phyloP scores from a whole-genome alignment of 257 asterid genomes.

The Striga asiatica region DNA sequence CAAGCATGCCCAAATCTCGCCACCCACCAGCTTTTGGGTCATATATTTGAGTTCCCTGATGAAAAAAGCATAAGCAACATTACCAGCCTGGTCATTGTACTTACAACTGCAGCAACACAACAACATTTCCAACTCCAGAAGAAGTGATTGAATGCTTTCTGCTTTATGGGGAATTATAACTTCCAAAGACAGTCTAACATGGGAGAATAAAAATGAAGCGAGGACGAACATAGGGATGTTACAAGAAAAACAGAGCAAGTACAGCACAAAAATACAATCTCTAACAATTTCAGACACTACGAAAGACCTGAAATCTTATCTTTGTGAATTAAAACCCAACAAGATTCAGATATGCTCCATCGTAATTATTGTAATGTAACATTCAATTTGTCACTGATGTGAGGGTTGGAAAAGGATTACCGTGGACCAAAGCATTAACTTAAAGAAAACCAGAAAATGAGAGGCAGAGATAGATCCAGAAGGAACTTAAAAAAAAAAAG shows the following conservation, averaged over 20 bases:
- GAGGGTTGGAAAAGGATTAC: slow-evolving; percentile 7
- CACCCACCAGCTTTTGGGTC: slow-evolving; percentile 99
- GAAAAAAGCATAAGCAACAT: slow-evolving; percentile 22
- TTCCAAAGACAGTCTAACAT: background rate
- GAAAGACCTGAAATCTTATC: slow-evolving; percentile 3
- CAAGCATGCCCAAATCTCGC: slow-evolving; percentile 99
- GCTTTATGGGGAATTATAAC: slow-evolving; percentile 6
- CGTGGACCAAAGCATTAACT: background rate
- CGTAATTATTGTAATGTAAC: background rate
- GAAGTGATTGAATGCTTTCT: slow-evolving; percentile 8
- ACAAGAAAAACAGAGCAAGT: too few relatives aligned
- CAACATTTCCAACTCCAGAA: background rate
- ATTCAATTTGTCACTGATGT: too few relatives aligned
- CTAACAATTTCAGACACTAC: too few relatives aligned
- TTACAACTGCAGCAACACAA: background rate
- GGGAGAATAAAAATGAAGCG: background rate
- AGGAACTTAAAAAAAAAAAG: background rate
- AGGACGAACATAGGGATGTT: too few relatives aligned
- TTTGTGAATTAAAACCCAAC: background rate
- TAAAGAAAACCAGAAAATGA: background rate
- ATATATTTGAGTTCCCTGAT: slow-evolving; percentile 96
- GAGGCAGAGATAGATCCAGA: background rate
- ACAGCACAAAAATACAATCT: too few relatives aligned
- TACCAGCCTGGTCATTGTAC: slow-evolving; percentile 1
- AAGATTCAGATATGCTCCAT: too few relatives aligned